Base-by-base conservation (phyloP, 108 stramenopile genomes). In the Cyclotella choctawhatcheeana region DNA sequence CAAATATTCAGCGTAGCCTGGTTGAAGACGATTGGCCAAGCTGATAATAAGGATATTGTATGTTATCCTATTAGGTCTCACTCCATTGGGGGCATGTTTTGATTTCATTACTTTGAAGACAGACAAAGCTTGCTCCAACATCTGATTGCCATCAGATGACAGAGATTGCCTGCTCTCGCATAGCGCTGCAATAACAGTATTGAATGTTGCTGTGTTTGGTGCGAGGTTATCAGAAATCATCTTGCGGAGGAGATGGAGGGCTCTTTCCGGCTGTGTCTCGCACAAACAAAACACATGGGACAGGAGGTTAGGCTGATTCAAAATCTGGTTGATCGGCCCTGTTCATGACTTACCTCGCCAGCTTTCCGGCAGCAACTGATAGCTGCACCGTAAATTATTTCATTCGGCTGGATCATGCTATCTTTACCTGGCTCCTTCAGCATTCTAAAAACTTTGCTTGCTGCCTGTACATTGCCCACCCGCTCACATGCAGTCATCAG, bases 401-500 rank as follows among this genome's bases (percentile, higher is more conserved):
- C 89, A 51, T 93, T 90, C 44, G 84, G 75, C 16, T 48, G 52
- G 21, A 89, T 69, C 12, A 29, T 71, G 21, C 47, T 53, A 44
- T 63, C 48, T 30, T 44, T 56, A 32, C 17, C 34, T 17, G 18
- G 30, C 29, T 88, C 86, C 53, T 83, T 87, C 59, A 92, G 73
- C 76, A 82, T 70, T 13, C 82, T 77, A 56, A 92, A 89, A 2
- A 88, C 91, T 51, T 67, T 84, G 53, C 82, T 85, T 13, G 82
- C 87, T 32, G 79, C 75, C 29, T 89, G 84, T 17, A 86, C 35
- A 68, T 74, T 62, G 44, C 87, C 92, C 24, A 82, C 84, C 17
- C 92, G 83, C 64, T 93, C 89, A 48, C 89, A 93, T 22, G 92
- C 92, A 12, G 92, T 93, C 88, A 93, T 90, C 44, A 93, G 64